Evolutionary conservation across 768 basidiomycete species (phyloP).

Genomic region (Ephemerocybe angulata): DNA sequence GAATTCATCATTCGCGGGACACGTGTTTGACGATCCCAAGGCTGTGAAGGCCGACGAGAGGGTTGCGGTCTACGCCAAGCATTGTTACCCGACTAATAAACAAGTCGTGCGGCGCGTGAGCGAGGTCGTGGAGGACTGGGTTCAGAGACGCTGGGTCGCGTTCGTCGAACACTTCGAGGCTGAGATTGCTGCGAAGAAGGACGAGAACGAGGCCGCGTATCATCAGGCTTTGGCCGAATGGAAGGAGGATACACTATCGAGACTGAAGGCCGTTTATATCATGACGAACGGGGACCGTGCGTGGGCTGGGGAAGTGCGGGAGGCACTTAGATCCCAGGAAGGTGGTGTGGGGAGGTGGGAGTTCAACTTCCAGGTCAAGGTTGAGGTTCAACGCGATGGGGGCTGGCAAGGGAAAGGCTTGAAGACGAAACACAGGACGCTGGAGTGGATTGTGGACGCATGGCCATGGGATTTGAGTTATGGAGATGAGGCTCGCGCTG

Average conservation of each 20-base stretch:
- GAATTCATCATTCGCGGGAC: constrained; percentile 16
- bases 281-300: constrained; percentile 57
- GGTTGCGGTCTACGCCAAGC: constrained; percentile 33
- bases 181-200: not conserved
- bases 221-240: constrained; percentile 1
- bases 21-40: constrained; percentile 1
- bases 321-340: constrained; percentile 26
- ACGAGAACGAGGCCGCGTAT: not conserved
- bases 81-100: constrained; percentile 51
- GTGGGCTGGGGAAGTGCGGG: constrained; percentile 48
- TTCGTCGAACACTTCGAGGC: constrained; percentile 2
- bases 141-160: not conserved
- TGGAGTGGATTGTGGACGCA: not conserved
- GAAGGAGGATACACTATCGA: not conserved
- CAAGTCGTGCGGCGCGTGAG: constrained; percentile 45
- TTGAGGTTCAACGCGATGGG: constrained; percentile 17
- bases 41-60: constrained; percentile 22
- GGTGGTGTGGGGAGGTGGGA: not conserved
- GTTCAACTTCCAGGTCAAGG: not conserved
- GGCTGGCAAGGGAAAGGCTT: not conserved
- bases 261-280: constrained; percentile 50
- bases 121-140: constrained; percentile 26
- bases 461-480: not conserved
- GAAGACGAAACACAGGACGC: not conserved
- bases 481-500: not conserved